phyloP scores from a whole-genome alignment of 179 eudicot species.

The Gypsophila paniculata region DNA sequence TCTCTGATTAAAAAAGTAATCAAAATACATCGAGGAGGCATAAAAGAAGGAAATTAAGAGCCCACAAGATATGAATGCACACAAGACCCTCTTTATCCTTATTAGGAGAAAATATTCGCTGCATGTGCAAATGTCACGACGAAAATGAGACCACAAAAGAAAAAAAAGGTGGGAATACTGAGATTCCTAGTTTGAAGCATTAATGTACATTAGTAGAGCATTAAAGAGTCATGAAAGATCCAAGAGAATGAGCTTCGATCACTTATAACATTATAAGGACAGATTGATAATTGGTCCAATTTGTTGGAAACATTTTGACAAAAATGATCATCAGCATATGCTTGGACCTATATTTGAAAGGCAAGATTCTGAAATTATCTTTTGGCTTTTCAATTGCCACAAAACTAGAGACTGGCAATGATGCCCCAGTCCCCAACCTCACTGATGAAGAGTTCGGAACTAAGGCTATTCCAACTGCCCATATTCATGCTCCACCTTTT shows the following conservation, averaged over 20 bases:
- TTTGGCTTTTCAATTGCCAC: no score
- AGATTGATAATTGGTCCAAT: not conserved
- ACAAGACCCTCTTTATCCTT: not conserved
- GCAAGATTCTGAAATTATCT: no score
- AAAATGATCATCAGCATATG: no score
- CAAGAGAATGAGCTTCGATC: not conserved
- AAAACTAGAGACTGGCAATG: not conserved
- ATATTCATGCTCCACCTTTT: no score
- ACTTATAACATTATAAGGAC: not conserved
- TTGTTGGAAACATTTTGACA: not conserved
- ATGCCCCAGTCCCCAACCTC: no score
- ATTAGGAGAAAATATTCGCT: not conserved
- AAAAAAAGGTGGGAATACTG: no score
- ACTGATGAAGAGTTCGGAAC: no score
- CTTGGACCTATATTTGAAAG: no score
- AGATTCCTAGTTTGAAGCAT: no score
- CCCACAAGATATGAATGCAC: not conserved
- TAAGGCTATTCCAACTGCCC: no score
- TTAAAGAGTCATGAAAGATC: not conserved
- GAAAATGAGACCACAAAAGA: not conserved
- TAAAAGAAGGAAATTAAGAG: not conserved
- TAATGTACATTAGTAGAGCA: no score
- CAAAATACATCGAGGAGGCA: not conserved
- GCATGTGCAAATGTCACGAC: not conserved
- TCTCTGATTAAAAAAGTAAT: conserved; percentile 34